Conservation (phyloP, 2,329 filamentous ascomycete species). For the Hymenoscyphus infarciens region DNA sequence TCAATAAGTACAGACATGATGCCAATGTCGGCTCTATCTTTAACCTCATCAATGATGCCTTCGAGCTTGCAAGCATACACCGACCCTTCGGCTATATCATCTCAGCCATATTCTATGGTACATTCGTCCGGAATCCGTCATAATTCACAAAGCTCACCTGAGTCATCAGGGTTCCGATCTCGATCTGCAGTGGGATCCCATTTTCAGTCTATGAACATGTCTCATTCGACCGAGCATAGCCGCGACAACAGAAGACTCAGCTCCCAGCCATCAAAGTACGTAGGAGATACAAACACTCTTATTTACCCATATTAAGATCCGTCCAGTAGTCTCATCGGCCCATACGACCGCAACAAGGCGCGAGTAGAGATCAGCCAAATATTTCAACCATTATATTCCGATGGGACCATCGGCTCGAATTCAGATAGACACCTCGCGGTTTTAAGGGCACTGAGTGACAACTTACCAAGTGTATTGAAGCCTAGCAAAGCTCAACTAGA, state of each 20-base stretch:
- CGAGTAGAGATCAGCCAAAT: constrained; percentile 36
- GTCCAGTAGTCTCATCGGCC: constrained; percentile 31
- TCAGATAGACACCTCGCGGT: constrained; percentile 36
- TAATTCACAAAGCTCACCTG: constrained; percentile 38
- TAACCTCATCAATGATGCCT: constrained; percentile 34
- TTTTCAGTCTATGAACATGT: constrained; percentile 36
- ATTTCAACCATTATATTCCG: constrained; percentile 37
- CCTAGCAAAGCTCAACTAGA: constrained; percentile 40
- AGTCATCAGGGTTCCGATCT: constrained; percentile 37
- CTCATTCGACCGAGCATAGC: constrained; percentile 24
- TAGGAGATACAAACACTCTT: constrained; percentile 7
- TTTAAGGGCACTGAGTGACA: constrained; percentile 32
- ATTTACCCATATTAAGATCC: constrained; percentile 19
- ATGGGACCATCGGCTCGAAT: constrained; percentile 35
- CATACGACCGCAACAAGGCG: constrained; percentile 37
- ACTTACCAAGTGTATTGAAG: constrained; percentile 36
- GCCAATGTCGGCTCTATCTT: constrained; percentile 32
- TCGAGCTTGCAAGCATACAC: constrained; percentile 33
- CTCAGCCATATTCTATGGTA: constrained; percentile 37
- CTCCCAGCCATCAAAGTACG: constrained; percentile 25
- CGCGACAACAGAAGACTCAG: constrained; percentile 20
- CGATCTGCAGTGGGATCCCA: constrained; percentile 34
- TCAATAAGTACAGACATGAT: constrained; percentile 33
- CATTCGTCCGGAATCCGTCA: constrained; percentile 36
- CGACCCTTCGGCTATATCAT: constrained; percentile 30